phyloP scores from a whole-genome alignment of 2,329 filamentous ascomycete species.

The Penicillium sp. region DNA sequence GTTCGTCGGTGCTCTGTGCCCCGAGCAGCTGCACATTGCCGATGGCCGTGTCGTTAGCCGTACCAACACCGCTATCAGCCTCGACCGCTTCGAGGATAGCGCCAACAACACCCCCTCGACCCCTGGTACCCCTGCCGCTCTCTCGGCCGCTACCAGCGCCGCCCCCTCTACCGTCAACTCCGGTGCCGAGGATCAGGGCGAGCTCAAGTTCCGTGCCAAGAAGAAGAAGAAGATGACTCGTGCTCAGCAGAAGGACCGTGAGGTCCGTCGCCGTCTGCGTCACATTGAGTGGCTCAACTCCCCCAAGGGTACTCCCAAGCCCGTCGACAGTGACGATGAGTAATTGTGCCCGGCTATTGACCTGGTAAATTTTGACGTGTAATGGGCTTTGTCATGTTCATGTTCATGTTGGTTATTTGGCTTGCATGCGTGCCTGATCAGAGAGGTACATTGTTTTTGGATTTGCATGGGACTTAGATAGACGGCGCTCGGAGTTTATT shows the following conservation, averaged over 20 bases:
- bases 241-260: slow-evolving; percentile 91
- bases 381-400: slow-evolving; percentile 14
- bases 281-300: slow-evolving; percentile 78
- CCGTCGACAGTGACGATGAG: slow-evolving; percentile 71
- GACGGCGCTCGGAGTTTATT: slow-evolving; percentile 21
- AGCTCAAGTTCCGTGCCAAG: slow-evolving; percentile 85
- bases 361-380: slow-evolving; percentile 19
- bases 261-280: slow-evolving; percentile 79
- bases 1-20: slow-evolving; percentile 92
- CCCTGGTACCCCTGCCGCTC: slow-evolving; percentile 53
- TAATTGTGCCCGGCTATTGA: slow-evolving; percentile 18
- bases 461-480: slow-evolving; percentile 24
- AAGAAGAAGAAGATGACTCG: slow-evolving; percentile 99
- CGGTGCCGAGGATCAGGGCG: slow-evolving; percentile 74
- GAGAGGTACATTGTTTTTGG: slow-evolving; percentile 8
- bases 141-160: slow-evolving; percentile 60
- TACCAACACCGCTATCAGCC: slow-evolving; percentile 69
- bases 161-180: slow-evolving; percentile 69
- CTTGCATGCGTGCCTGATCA: slow-evolving; percentile 19
- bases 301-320: slow-evolving; percentile 79
- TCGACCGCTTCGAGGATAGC: slow-evolving; percentile 85
- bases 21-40: slow-evolving; percentile 92
- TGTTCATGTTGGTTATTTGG: slow-evolving; percentile 14
- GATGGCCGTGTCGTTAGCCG: slow-evolving; percentile 85
- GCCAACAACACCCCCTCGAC: slow-evolving; percentile 59